A percentile compares a stretch with the other conserved stretches of the same genome.
These are phyloP conservation scores for Phalaenopsis hybrid DNA, from an alignment of 116 monocot genomes.

Conservation along the genomic window DNA sequence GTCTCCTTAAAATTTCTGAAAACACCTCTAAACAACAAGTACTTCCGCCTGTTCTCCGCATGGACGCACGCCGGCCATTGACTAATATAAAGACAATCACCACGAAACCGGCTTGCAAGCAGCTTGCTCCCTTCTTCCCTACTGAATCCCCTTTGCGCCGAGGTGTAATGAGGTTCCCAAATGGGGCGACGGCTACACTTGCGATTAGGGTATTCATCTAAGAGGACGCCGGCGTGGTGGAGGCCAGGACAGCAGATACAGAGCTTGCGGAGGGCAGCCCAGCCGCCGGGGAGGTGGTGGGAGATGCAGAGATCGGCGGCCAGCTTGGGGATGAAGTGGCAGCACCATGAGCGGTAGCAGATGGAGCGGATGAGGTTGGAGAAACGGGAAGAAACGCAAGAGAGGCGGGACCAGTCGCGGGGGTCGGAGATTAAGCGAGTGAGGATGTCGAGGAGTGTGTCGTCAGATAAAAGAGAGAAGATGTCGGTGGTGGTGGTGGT, in stretches of 20 bases:
- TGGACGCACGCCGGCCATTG: slow-evolving; percentile 10
- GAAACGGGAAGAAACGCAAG: slow-evolving; percentile 11
- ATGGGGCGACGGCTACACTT: slow-evolving; percentile 5
- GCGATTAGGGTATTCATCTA: slow-evolving; percentile 7
- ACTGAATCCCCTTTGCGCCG: neutral
- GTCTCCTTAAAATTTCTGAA: slow-evolving; percentile 4
- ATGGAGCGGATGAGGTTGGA: slow-evolving; percentile 1
- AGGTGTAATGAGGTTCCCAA: slow-evolving; percentile 9
- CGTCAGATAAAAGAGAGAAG: slow-evolving; percentile 4
- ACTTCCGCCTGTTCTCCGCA: neutral
- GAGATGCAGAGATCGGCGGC: neutral
- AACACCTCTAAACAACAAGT: neutral
- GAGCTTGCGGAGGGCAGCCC: slow-evolving; percentile 11
- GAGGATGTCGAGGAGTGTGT: slow-evolving; percentile 5
- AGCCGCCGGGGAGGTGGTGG: neutral
- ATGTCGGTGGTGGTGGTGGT: neutral
- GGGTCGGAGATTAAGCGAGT: slow-evolving; percentile 5
- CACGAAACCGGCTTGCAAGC: slow-evolving; percentile 6
- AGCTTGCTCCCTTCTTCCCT: slow-evolving; percentile 11
- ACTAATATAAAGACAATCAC: slow-evolving; percentile 7
- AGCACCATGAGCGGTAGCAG: slow-evolving; percentile 10
- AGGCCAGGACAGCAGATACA: slow-evolving; percentile 14
- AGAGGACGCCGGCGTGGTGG: slow-evolving; percentile 8
- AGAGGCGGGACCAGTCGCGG: slow-evolving; percentile 10
- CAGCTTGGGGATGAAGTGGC: neutral